A percentile compares a stretch with the other conserved stretches of the same genome.
phyloP scores from a whole-genome alignment of 106 monocot species.

The Amphibolis antarctica region DNA sequence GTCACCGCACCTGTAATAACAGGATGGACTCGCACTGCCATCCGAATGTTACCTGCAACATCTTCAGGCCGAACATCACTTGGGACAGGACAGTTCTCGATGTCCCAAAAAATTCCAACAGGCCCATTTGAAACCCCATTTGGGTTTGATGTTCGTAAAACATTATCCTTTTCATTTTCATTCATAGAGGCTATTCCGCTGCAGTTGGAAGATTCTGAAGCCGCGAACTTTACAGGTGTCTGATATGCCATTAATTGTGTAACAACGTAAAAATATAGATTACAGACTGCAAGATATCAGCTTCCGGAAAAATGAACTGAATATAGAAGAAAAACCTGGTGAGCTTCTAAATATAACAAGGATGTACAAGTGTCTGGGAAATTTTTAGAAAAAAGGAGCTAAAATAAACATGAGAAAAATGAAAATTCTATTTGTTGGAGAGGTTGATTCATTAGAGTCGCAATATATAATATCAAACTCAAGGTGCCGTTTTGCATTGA shows the following conservation, averaged over 20 bases:
- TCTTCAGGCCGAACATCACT: constrained; percentile 80
- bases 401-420: too few species aligned
- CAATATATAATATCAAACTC: too few species aligned
- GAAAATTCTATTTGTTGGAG: too few species aligned
- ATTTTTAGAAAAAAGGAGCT: too few species aligned
- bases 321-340: too few species aligned
- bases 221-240: constrained; percentile 16
- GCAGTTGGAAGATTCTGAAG: constrained; percentile 10
- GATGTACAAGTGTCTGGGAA: too few species aligned
- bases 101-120: constrained; percentile 87
- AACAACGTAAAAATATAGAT: too few species aligned
- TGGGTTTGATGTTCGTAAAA: constrained; percentile 6
- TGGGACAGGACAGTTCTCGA: constrained; percentile 87
- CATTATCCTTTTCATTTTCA: constrained; percentile 13
- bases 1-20: constrained; percentile 60
- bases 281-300: too few species aligned
- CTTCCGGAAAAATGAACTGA: too few species aligned
- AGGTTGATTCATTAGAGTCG: too few species aligned
- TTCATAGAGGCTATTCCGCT: constrained; percentile 11
- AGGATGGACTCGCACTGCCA: constrained; percentile 62
- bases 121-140: constrained; percentile 28
- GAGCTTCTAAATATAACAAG: too few species aligned
- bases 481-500: too few species aligned
- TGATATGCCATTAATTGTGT: not conserved
- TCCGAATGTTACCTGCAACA: constrained; percentile 72